Evolutionary conservation across 2,329 filamentous ascomycete genomes (phyloP).

Genomic region (Bimuria novae-zelandiae): DNA sequence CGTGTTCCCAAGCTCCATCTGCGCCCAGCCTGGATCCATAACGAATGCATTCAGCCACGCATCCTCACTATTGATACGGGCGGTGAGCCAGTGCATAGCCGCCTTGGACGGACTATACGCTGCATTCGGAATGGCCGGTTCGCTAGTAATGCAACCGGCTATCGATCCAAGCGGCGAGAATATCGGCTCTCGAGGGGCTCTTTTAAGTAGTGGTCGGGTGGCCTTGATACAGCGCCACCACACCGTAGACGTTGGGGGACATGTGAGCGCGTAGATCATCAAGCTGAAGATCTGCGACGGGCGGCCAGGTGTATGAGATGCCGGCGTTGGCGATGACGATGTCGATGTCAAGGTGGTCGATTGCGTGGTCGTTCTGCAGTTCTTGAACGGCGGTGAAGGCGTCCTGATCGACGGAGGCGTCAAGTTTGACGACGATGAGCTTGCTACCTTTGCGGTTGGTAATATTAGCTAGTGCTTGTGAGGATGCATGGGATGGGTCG

Average conservation of each 20-base stretch:
- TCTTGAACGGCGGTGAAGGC: conserved; percentile 16
- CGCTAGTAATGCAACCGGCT: neutral
- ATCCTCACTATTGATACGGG: conserved; percentile 13
- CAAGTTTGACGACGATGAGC: conserved; percentile 24
- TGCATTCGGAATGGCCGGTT: neutral
- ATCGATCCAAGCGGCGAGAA: neutral
- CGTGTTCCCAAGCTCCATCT: conserved; percentile 19
- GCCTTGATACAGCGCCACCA: conserved; percentile 42
- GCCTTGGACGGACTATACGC: conserved; percentile 12
- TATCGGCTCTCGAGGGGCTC: conserved; percentile 7
- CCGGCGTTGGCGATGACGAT: conserved; percentile 60
- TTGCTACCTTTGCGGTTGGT: conserved; percentile 40
- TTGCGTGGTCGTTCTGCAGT: conserved; percentile 23
- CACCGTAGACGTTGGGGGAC: conserved; percentile 48
- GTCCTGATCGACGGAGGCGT: conserved; percentile 9
- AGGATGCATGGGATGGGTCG: neutral
- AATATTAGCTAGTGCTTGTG: conserved; percentile 12
- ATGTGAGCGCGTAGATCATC: conserved; percentile 42
- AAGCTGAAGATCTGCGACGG: neutral
- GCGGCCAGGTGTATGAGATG: conserved; percentile 25
- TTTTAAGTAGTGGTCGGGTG: conserved; percentile 43
- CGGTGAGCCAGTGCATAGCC: conserved; percentile 17
- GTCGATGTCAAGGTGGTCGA: conserved; percentile 52
- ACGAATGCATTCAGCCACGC: conserved; percentile 14
- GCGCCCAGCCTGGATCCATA: conserved; percentile 12